Percentiles rank a stretch among this genome's conserved stretches.
phyloP scores from a whole-genome alignment of 2,329 filamentous ascomycete species.

The Alternaria sp. region DNA sequence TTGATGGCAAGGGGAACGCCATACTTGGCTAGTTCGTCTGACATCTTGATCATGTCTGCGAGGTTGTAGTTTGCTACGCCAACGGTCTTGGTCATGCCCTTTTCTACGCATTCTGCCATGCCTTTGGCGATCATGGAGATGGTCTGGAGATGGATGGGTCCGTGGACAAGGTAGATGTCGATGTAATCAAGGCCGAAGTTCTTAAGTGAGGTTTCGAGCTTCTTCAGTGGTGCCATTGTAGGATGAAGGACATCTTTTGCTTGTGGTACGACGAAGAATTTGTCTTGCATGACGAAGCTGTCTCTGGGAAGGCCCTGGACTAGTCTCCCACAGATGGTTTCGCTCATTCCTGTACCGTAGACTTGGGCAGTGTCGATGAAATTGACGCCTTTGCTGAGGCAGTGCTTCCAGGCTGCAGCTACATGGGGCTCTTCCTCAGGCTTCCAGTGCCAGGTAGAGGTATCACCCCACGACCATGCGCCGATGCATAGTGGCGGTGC shows the following conservation, averaged over 20 bases:
- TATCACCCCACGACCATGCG: conserved; percentile 6
- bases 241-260: conserved; percentile 3
- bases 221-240: conserved; percentile 1
- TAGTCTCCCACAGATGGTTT: conserved; percentile 2
- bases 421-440: conserved; percentile 5
- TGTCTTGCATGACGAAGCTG: conserved; percentile 6
- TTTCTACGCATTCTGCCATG: conserved; percentile 4
- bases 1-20: conserved; percentile 53
- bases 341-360: conserved; percentile 6
- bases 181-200: conserved; percentile 5
- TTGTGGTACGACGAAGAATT: conserved; percentile 6
- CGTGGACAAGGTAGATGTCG: conserved; percentile 4
- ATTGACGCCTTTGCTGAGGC: conserved; percentile 6
- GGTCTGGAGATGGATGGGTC: conserved; percentile 5
- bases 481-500: conserved; percentile 6
- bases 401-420: conserved; percentile 6
- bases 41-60: conserved; percentile 3
- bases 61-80: conserved; percentile 6
- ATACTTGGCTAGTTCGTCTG: conserved; percentile 1
- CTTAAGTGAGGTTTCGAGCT: conserved; percentile 2
- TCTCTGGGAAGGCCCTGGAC: background rate
- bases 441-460: conserved; percentile 9
- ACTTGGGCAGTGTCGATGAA: conserved; percentile 8
- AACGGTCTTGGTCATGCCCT: background rate
- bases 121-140: conserved; percentile 4